Percentiles rank a stretch among this genome's conserved stretches.
phyloP scores from a whole-genome alignment of 2,329 filamentous ascomycete genomes.

The Ceratocystis cubensis region DNA sequence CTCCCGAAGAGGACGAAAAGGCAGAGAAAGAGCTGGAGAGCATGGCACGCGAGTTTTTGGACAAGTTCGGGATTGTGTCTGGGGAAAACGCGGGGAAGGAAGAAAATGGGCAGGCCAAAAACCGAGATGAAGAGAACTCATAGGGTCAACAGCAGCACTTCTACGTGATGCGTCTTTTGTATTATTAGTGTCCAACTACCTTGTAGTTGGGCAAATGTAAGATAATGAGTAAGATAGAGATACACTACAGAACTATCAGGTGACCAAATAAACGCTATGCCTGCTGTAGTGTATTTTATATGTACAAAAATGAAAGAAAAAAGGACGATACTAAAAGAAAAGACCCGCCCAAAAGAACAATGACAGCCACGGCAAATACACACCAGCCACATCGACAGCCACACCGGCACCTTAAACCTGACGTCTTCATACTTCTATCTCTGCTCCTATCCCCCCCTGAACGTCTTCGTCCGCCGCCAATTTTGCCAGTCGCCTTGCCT shows the following conservation, averaged over 20 bases:
- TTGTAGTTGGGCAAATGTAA: neutral
- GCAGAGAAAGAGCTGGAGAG: slow-evolving; percentile 50
- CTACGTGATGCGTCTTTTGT: neutral
- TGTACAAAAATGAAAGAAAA: neutral
- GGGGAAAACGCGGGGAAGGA: neutral
- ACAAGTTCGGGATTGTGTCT: slow-evolving; percentile 31
- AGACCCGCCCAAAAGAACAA: neutral
- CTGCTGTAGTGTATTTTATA: slow-evolving; percentile 8
- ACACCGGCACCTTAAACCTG: neutral
- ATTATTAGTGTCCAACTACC: neutral
- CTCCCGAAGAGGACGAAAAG: slow-evolving; percentile 29
- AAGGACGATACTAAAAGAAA: neutral
- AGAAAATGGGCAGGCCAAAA: neutral
- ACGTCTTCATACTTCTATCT: neutral
- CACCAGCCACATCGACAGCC: neutral
- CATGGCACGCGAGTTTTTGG: slow-evolving; percentile 48
- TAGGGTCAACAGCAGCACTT: neutral
- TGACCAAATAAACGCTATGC: slow-evolving; percentile 9
- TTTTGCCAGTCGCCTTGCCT: slow-evolving; percentile 25
- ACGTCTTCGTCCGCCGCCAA: slow-evolving; percentile 10
- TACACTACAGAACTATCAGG: neutral
- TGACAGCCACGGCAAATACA: neutral
- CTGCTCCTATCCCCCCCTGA: too few relatives aligned
- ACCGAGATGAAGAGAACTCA: neutral
- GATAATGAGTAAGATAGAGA: neutral